These are phyloP conservation scores for Neurospora sp. DNA, from an alignment of 495 filamentous ascomycete species.

Conservation along the genomic window DNA sequence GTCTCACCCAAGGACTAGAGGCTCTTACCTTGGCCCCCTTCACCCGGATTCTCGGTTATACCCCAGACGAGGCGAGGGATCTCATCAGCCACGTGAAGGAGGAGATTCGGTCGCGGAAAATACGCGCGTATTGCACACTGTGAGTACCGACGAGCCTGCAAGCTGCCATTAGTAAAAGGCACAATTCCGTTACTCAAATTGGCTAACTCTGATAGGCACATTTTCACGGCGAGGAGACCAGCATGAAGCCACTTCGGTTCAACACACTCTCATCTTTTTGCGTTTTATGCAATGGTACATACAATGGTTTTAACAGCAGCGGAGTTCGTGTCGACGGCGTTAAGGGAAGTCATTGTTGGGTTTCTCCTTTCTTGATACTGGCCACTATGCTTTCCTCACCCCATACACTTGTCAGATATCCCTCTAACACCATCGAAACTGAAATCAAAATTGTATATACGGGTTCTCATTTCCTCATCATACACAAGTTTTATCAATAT, in stretches of 20 bases:
- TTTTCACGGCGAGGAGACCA: conserved; percentile 21
- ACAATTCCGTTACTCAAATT: not conserved
- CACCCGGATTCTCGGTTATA: conserved; percentile 54
- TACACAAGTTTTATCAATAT: not conserved
- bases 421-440: not conserved
- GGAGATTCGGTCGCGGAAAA: conserved; percentile 59
- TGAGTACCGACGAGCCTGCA: conserved; percentile 35
- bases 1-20: conserved; percentile 60
- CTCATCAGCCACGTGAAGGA: conserved; percentile 52
- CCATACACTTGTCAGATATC: not conserved
- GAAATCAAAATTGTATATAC: not conserved
- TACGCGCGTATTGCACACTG: conserved; percentile 61
- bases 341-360: not conserved
- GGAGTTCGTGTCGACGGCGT: not conserved
- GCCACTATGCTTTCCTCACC: not conserved
- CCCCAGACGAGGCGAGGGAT: conserved; percentile 52
- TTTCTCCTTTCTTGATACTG: not conserved
- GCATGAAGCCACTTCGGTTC: conserved; percentile 2
- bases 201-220: conserved; percentile 16
- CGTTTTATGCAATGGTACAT: not conserved
- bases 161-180: conserved; percentile 1
- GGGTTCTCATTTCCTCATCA: not conserved
- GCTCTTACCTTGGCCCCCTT: conserved; percentile 67
- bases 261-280: not conserved
- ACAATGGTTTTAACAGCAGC: not conserved